A percentile compares a stretch with the other conserved stretches of the same genome.
phyloP scores from a whole-genome alignment of 2,329 filamentous ascomycete species.

The Macrophomina tecta region DNA sequence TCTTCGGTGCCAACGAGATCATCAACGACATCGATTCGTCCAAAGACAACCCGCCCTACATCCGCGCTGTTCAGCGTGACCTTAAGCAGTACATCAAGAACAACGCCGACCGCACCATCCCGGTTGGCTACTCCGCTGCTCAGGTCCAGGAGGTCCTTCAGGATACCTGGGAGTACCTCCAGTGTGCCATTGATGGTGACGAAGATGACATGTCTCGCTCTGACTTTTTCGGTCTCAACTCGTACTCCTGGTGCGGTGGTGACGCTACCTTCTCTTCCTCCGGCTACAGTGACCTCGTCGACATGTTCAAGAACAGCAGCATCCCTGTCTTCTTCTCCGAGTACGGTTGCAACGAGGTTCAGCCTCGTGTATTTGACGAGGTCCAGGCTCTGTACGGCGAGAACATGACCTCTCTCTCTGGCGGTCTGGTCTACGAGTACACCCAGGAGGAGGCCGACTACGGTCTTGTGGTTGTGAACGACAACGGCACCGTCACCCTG shows the following conservation, averaged over 20 bases:
- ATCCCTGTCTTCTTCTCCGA: constrained; percentile 85
- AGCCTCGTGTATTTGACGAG: constrained; percentile 76
- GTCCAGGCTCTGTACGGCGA: constrained; percentile 73
- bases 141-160: constrained; percentile 76
- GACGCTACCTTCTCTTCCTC: constrained; percentile 67
- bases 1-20: constrained; percentile 72
- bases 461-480: constrained; percentile 54
- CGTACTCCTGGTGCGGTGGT: constrained; percentile 75
- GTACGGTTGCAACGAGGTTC: constrained; percentile 76
- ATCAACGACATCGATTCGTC: constrained; percentile 65
- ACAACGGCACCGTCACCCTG: constrained; percentile 51
- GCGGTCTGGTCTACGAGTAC: constrained; percentile 83
- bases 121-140: constrained; percentile 73
- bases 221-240: constrained; percentile 80
- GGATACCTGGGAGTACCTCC: constrained; percentile 78
- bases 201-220: constrained; percentile 63
- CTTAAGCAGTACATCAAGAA: constrained; percentile 71
- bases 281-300: constrained; percentile 67
- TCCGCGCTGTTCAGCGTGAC: constrained; percentile 69
- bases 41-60: constrained; percentile 62
- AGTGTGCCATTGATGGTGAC: constrained; percentile 65
- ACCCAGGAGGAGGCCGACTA: constrained; percentile 71
- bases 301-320: constrained; percentile 68
- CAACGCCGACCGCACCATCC: constrained; percentile 63
- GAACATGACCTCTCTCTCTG: constrained; percentile 75